These are phyloP conservation scores for Fusarium longipes DNA, from an alignment of 2,329 filamentous ascomycete species.

Conservation along the genomic window DNA sequence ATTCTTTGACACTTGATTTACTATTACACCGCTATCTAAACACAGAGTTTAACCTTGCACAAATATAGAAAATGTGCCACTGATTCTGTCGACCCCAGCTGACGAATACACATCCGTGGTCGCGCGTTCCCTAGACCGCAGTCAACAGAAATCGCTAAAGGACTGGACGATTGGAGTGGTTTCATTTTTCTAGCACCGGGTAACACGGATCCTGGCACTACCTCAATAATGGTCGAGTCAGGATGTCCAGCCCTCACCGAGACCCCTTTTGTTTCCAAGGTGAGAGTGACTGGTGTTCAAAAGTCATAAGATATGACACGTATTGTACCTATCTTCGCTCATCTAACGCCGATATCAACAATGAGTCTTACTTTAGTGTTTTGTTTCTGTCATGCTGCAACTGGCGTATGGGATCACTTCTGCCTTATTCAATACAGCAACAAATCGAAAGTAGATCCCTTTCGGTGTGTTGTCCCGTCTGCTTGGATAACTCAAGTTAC, in stretches of 20 bases:
- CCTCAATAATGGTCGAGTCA: constrained; percentile 23
- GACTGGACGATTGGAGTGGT: not conserved
- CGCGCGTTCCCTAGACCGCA: constrained; percentile 21
- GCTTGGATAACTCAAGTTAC: constrained; percentile 23
- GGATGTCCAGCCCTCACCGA: constrained; percentile 33
- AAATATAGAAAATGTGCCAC: constrained; percentile 15
- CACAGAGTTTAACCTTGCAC: constrained; percentile 10
- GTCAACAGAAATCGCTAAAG: not conserved
- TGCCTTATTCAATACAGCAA: not conserved
- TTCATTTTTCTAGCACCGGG: constrained; percentile 14
- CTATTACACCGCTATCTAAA: constrained; percentile 16
- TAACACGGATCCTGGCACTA: constrained; percentile 26
- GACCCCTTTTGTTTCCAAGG: constrained; percentile 25
- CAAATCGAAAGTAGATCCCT: constrained; percentile 3
- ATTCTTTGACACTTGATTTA: constrained; percentile 29
- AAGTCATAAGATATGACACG: not conserved
- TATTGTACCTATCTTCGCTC: not conserved
- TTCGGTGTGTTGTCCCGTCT: constrained; percentile 37
- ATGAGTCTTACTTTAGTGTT: not conserved
- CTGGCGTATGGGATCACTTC: not conserved
- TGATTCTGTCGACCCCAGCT: not conserved
- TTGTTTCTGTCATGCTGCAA: not conserved
- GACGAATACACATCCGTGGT: constrained; percentile 17
- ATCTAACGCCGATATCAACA: not conserved
- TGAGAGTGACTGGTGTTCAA: not conserved